phyloP scores from a whole-genome alignment of 169 alveolate genomes.

The Plasmodium blacklocki region DNA sequence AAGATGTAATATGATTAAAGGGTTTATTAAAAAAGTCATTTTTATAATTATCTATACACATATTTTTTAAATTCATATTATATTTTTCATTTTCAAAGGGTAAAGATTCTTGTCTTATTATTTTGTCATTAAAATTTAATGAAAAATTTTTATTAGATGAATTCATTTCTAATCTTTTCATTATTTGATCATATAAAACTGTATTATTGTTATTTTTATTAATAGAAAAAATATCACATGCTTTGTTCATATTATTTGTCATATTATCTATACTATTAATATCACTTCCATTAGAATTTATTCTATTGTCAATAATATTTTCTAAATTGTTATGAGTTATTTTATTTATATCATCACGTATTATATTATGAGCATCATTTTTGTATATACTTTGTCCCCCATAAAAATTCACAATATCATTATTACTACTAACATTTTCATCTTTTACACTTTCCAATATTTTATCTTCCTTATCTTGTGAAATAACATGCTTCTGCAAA shows the following conservation, averaged over 20 bases:
- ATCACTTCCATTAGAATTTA: background rate
- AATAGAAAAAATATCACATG: conserved; percentile 7
- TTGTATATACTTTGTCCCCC: background rate
- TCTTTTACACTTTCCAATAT: background rate
- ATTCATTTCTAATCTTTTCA: conserved; percentile 32
- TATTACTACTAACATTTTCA: background rate
- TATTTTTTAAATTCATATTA: conserved; percentile 55
- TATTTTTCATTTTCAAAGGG: conserved; percentile 12
- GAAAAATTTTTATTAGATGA: conserved; percentile 30
- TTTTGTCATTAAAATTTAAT: conserved; percentile 21
- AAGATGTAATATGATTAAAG: conserved; percentile 78
- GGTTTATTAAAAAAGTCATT: conserved; percentile 57
- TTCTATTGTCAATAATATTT: background rate
- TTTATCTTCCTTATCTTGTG: too few species aligned
- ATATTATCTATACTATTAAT: background rate
- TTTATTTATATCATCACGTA: background rate
- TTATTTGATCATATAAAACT: conserved; percentile 16
- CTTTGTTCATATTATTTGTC: conserved; percentile 4
- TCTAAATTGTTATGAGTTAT: background rate
- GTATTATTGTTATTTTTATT: conserved; percentile 3
- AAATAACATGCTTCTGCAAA: too few species aligned
- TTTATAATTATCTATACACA: conserved; percentile 30
- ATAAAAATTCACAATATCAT: conserved; percentile 1
- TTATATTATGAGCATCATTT: background rate
- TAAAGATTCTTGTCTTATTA: conserved; percentile 22